Evolutionary conservation across 2,329 filamentous ascomycete species (phyloP), one percentile per base, ranked within the genome.

Genomic region (Colletotrichum lentis): DNA sequence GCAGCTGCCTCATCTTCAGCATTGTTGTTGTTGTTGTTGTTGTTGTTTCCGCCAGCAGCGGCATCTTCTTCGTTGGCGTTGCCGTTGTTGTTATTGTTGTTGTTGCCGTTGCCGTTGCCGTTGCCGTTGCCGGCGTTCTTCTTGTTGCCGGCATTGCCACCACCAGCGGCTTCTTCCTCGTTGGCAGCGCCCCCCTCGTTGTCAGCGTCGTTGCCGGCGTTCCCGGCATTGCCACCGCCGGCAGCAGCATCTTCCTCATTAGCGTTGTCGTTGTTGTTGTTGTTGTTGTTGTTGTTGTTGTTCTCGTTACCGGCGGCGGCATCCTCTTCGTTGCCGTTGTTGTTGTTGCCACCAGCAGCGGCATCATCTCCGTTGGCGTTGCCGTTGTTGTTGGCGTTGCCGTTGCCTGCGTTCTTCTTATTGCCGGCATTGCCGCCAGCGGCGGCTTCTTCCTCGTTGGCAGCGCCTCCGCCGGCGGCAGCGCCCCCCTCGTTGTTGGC

Each of bases 51-150:
- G 8, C 41, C 57, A 11, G 18, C 57, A 3, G 20, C 56, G 8
- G 55, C 62, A 14, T 59, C 55, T 10, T 41, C 62, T 8, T 63
- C 31, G 2, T 39, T 31, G 14, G 31, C 47, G 31, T 44, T 50
- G 10, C 16, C 27, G 27, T 5, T 6, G 27, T 31, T 31, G 6
- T 31, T 31, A 5, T 27, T 27, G 27, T 27, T 27, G 27, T 43
- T 27, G 27, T 8, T 22, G 35, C 31, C 27, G 20, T 6, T 50
- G n/a, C 27, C 27, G 3, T n/a, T n/a, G n/a, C n/a, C n/a, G 27
- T 8, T 22, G 35, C 31, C 27, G 20, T 6, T 50, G n/a, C 27
- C 27, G 3, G 43, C 39, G 3, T 61, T 18, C 11, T 27, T 22
- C 10, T 8, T 20, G 5, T 47, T 47, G 14, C 11, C 62, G 24